Conservation (phyloP, 768 basidiomycete species). For the Tremella yokohamensis region DNA sequence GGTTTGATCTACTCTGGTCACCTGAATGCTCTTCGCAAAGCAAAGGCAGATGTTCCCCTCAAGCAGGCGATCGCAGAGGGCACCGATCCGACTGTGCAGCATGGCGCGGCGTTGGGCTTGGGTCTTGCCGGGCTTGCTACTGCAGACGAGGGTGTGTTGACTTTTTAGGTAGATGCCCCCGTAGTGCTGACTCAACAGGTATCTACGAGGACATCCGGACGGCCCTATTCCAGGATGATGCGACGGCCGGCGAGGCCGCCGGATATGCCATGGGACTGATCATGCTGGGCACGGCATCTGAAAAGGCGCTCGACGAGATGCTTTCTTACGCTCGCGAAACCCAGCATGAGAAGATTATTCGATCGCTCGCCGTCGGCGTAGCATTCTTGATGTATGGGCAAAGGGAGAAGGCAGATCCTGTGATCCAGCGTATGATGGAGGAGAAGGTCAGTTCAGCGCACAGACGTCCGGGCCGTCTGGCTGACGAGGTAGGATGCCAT, state of each 20-base stretch:
- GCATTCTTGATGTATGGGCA: conserved; percentile 89
- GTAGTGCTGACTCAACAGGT: conserved; percentile 53
- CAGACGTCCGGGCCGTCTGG: conserved; percentile 9
- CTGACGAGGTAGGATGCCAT: conserved; percentile 73
- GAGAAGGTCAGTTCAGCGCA: conserved; percentile 67
- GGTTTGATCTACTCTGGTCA: conserved; percentile 86
- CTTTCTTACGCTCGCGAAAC: conserved; percentile 92
- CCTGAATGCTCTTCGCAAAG: conserved; percentile 50
- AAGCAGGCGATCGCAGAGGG: conserved; percentile 59
- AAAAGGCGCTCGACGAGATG: conserved; percentile 84
- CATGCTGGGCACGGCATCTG: conserved; percentile 90
- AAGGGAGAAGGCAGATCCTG: conserved; percentile 86
- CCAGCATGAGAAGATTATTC: conserved; percentile 98
- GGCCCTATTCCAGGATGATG: conserved; percentile 86
- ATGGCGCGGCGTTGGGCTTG: conserved; percentile 94
- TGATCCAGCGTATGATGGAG: conserved; percentile 68
- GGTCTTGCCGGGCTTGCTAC: conserved; percentile 94
- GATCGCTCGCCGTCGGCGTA: conserved; percentile 86
- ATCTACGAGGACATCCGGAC: conserved; percentile 89
- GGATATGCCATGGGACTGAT: conserved; percentile 97
- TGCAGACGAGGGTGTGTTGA: conserved; percentile 60
- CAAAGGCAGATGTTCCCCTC: conserved; percentile 73
- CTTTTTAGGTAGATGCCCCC: neutral
- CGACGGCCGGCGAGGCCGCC: conserved; percentile 90
- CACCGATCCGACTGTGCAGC: conserved; percentile 81